A percentile compares a stretch with the other conserved stretches of the same genome.
phyloP scores from a whole-genome alignment of 805 yeast species.

The Pichia pseudocactophila region DNA sequence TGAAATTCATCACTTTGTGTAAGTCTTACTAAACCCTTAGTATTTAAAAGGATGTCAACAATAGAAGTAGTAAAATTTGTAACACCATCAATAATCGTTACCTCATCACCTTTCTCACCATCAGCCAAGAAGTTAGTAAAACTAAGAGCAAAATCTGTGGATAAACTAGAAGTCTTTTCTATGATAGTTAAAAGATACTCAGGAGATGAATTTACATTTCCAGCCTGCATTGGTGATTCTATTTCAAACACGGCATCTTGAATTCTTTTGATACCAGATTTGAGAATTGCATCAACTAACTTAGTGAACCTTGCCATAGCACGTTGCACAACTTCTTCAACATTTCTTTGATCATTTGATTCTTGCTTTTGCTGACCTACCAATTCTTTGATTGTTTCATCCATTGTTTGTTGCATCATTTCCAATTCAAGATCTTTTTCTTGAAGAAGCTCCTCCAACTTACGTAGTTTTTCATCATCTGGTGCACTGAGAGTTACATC shows the following conservation, averaged over 20 bases:
- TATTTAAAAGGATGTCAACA: constrained; percentile 52
- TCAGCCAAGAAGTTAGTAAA: constrained; percentile 72
- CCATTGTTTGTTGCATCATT: constrained; percentile 71
- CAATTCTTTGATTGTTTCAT: constrained; percentile 54
- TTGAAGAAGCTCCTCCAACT: constrained; percentile 38
- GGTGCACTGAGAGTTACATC: constrained; percentile 22
- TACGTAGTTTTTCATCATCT: constrained; percentile 15
- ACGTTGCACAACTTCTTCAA: constrained; percentile 41
- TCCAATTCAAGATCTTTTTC: constrained; percentile 75
- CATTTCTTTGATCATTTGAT: constrained; percentile 47
- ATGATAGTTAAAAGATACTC: constrained; percentile 56
- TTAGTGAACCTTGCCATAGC: constrained; percentile 41
- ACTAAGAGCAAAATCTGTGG: constrained; percentile 72
- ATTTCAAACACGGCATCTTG: constrained; percentile 66
- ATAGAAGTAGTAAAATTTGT: constrained; percentile 55
- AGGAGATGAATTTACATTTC: constrained; percentile 69
- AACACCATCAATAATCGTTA: constrained; percentile 51
- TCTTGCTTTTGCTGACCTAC: constrained; percentile 40
- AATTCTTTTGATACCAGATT: constrained; percentile 58
- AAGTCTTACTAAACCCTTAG: constrained; percentile 59
- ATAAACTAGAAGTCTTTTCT: constrained; percentile 60
- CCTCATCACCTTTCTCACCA: constrained; percentile 59
- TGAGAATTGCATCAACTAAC: constrained; percentile 62
- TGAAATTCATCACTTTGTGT: constrained; percentile 43
- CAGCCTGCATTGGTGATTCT: constrained; percentile 75